Evolutionary conservation across 441 rosid species (phyloP).

Genomic region (Pelargonium australe): DNA sequence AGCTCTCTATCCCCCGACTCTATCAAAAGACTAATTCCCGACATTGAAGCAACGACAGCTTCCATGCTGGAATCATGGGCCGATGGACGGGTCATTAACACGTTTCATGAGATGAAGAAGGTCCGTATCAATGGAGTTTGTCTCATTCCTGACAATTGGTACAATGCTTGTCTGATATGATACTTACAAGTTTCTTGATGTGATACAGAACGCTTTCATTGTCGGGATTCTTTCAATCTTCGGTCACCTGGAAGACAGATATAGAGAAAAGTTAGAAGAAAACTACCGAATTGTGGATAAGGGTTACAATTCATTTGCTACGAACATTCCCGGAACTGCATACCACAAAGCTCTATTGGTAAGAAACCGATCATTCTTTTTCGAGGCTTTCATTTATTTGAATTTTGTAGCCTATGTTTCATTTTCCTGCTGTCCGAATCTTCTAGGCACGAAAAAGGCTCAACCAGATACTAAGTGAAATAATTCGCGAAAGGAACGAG

Average conservation of each 20-base stretch:
- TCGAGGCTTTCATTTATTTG: neutral
- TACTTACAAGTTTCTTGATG: conserved; percentile 4
- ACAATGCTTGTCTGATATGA: conserved; percentile 1
- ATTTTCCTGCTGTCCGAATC: neutral
- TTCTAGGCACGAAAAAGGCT: conserved; percentile 73
- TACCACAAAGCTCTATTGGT: conserved; percentile 72
- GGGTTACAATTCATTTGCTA: conserved; percentile 85
- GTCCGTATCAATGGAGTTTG: conserved; percentile 24
- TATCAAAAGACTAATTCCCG: conserved; percentile 34
- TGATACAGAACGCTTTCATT: conserved; percentile 62
- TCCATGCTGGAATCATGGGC: no score
- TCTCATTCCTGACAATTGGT: conserved; percentile 8
- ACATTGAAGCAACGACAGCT: no score
- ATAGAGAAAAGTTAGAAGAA: conserved; percentile 45
- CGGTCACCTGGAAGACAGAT: conserved; percentile 49
- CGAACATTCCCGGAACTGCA: conserved; percentile 64
- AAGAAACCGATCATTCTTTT: conserved; percentile 10
- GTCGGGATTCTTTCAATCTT: conserved; percentile 71
- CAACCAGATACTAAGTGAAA: conserved; percentile 45
- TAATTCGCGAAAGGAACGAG: conserved; percentile 59
- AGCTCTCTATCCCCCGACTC: conserved; percentile 46
- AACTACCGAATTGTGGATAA: conserved; percentile 62
- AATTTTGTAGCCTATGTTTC: neutral
- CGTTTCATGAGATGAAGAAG: conserved; percentile 71
- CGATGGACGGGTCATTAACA: no score